Evolutionary conservation across 2,329 filamentous ascomycete species (phyloP).

Genomic region (Chrysoporthe austroafricana): DNA sequence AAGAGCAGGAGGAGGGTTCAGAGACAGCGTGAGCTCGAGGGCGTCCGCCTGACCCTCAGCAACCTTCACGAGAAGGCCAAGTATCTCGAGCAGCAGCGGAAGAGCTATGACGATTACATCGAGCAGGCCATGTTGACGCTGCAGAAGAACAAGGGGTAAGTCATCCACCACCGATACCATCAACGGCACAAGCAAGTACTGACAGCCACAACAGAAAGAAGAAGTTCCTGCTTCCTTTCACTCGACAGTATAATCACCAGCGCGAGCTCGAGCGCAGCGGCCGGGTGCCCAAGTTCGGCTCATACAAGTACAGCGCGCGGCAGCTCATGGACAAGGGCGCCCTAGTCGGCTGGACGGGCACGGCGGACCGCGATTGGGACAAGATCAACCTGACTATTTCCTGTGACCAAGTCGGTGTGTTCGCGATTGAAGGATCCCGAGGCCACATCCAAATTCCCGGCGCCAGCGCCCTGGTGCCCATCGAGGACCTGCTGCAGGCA

Average conservation of each 20-base stretch:
- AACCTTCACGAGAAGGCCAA: slow-evolving; percentile 84
- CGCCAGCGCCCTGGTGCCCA: slow-evolving; percentile 82
- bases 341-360: slow-evolving; percentile 86
- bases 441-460: slow-evolving; percentile 96
- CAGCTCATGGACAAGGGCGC: slow-evolving; percentile 92
- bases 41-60: slow-evolving; percentile 73
- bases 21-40: slow-evolving; percentile 86
- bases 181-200: slow-evolving; percentile 27
- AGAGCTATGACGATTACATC: slow-evolving; percentile 98
- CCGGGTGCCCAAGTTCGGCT: slow-evolving; percentile 95
- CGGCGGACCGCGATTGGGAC: slow-evolving; percentile 81
- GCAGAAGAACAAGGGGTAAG: slow-evolving; percentile 91
- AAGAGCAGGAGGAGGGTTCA: slow-evolving; percentile 94
- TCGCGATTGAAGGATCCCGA: slow-evolving; percentile 86
- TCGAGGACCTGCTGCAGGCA: slow-evolving; percentile 92
- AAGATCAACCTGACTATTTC: slow-evolving; percentile 93
- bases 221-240: slow-evolving; percentile 92
- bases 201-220: slow-evolving; percentile 66
- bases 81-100: slow-evolving; percentile 92
- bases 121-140: slow-evolving; percentile 97
- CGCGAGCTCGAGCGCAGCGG: slow-evolving; percentile 91
- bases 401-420: slow-evolving; percentile 91
- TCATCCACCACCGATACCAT: slow-evolving; percentile 26
- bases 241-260: slow-evolving; percentile 98
- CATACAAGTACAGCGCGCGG: slow-evolving; percentile 94